Base-by-base conservation (phyloP, 2,329 filamentous ascomycete genomes). In the Aspergillus transmontanensis region DNA sequence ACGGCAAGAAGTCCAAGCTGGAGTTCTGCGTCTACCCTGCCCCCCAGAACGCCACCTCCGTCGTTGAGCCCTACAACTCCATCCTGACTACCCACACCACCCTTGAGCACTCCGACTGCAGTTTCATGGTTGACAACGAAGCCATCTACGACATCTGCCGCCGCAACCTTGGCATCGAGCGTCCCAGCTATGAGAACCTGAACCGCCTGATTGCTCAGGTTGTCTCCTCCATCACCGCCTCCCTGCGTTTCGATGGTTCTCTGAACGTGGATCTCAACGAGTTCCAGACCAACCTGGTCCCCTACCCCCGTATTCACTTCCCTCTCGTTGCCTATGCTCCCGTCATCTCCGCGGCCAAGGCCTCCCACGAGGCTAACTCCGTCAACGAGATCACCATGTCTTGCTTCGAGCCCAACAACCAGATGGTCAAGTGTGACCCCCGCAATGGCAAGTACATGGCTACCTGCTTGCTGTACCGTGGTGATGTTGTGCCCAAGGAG, bases 391-490 rank as follows among this genome's bases (percentile, higher is more conserved):
- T 98, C 86, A 96, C 93, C 82, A 96, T 94, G 89, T 92, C 92
- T 71, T 98, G 94, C 90, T 99, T 99, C 85, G 94, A 99, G 89
- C 93, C 94, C 74, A 92, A 97, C 89, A 97, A 97, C 89, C 94
- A 99, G 90, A 99, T 99, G 94, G 94, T 99, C 81, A 97, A 97
- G 88, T 99, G 94, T 79, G 95, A 99, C 81, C 94, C 94, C 73
- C 93, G 94, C 78, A 94, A 96, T 82, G 94, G 94, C 83, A 99
- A 99, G 88, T 99, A 99, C 89, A 99, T 99, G 94, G 94, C 94
- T 70, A 97, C 94, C 75, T 97, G 94, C 82, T 83, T 99, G 83
- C 85, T 99, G 80, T 99, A 99, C 89, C 94, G 94, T 80, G 95
- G 94, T 81, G 95, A 98, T 76, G 94, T 99, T 73, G 95, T 98